These are phyloP conservation scores for Neurospora africana DNA, from an alignment of 495 filamentous ascomycete species.

Conservation along the genomic window DNA sequence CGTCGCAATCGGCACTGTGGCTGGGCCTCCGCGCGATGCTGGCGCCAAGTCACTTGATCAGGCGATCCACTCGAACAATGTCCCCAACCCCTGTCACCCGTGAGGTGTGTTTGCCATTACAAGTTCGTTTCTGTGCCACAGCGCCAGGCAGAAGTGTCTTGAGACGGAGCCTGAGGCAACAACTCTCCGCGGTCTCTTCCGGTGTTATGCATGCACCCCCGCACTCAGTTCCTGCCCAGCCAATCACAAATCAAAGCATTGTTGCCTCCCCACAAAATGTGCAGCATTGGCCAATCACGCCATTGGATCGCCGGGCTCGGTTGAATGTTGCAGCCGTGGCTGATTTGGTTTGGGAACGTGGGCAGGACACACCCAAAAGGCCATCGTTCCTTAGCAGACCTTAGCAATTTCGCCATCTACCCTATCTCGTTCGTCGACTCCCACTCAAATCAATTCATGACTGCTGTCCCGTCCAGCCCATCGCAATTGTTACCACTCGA, in stretches of 20 bases:
- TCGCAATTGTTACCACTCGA: not conserved
- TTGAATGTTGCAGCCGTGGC: constrained; percentile 15
- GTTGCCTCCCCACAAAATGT: not conserved
- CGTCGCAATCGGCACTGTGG: constrained; percentile 17
- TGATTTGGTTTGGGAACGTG: constrained; percentile 14
- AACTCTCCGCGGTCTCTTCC: not conserved
- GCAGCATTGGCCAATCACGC: not conserved
- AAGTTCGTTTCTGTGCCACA: not conserved
- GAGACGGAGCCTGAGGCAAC: not conserved
- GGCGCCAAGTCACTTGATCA: constrained; percentile 23
- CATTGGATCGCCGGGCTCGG: constrained; percentile 2
- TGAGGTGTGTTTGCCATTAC: too few species aligned
- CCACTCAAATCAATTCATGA: not conserved
- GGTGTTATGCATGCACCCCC: not conserved
- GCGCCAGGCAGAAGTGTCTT: not conserved
- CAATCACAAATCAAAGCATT: not conserved
- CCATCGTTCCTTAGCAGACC: constrained; percentile 23
- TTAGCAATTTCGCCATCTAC: constrained; percentile 23
- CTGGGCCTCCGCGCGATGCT: constrained; percentile 16
- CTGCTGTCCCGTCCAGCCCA: not conserved
- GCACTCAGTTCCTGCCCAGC: not conserved
- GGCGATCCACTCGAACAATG: not conserved
- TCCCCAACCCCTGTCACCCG: not conserved
- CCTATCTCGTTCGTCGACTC: constrained; percentile 10
- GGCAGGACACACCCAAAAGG: constrained; percentile 4